A percentile compares a stretch with the other conserved stretches of the same genome.
These are phyloP conservation scores for Lasiosphaeris hirsuta DNA, from an alignment of 495 filamentous ascomycete species.

Conservation along the genomic window DNA sequence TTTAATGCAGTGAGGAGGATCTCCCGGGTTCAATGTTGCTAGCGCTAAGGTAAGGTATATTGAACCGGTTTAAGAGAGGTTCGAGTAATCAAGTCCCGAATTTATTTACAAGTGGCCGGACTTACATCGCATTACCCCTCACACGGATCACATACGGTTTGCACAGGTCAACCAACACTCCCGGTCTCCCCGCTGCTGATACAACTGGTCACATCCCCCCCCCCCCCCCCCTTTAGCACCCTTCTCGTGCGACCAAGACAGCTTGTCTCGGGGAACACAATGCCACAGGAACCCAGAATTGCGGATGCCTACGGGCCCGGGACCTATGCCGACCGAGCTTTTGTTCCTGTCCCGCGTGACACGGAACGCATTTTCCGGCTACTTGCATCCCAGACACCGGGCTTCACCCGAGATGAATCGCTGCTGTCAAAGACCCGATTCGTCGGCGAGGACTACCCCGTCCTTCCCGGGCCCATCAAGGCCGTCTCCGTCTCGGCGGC, in stretches of 20 bases:
- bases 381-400: constrained; percentile 20
- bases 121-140: too few species aligned
- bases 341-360: constrained; percentile 19
- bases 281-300: constrained; percentile 2
- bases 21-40: too few species aligned
- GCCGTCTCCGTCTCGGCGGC: constrained; percentile 25
- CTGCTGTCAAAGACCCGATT: constrained; percentile 23
- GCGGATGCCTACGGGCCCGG: constrained; percentile 27
- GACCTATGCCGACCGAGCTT: constrained; percentile 20
- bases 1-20: too few species aligned
- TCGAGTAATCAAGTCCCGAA: too few species aligned
- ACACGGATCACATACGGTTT: too few species aligned
- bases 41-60: too few species aligned
- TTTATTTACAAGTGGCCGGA: too few species aligned
- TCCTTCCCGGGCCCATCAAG: constrained; percentile 31
- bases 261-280: neutral
- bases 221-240: neutral
- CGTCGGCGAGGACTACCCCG: constrained; percentile 22
- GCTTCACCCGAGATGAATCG: constrained; percentile 22
- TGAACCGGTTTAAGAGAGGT: too few species aligned
- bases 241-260: neutral
- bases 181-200: too few species aligned
- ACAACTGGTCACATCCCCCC: neutral
- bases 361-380: constrained; percentile 24
- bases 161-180: too few species aligned